Conservation (phyloP, 1,139 yeast species). For the Geotrichum bryndzae region DNA sequence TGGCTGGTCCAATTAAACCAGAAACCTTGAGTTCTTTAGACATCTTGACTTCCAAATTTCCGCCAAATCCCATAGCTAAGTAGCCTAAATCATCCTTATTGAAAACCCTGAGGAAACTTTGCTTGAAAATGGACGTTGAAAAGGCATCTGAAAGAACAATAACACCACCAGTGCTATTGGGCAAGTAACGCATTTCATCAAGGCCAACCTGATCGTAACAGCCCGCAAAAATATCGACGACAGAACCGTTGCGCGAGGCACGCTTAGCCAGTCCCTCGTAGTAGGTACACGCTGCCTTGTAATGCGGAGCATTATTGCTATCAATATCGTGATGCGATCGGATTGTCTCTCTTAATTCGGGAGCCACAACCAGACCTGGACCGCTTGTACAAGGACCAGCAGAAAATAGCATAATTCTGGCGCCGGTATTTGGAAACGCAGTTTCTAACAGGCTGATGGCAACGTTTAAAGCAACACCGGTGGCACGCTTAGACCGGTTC, state of each 20-base stretch:
- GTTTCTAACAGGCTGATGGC: constrained; percentile 50
- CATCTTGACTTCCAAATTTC: constrained; percentile 74
- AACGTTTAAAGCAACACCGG: constrained; percentile 63
- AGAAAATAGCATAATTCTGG: constrained; percentile 53
- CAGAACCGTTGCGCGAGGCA: constrained; percentile 71
- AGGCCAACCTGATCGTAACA: constrained; percentile 98
- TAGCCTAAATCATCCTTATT: constrained; percentile 77
- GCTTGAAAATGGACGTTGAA: constrained; percentile 93
- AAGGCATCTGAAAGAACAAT: constrained; percentile 89
- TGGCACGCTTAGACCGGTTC: constrained; percentile 51
- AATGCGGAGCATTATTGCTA: constrained; percentile 52
- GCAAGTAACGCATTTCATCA: constrained; percentile 87
- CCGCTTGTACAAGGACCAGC: constrained; percentile 89
- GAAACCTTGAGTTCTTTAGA: constrained; percentile 84
- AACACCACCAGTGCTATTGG: constrained; percentile 91
- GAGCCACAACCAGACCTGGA: constrained; percentile 84
- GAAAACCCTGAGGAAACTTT: constrained; percentile 82
- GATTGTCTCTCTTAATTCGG: constrained; percentile 82
- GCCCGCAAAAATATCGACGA: constrained; percentile 92
- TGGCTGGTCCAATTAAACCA: constrained; percentile 92
- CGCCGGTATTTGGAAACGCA: constrained; percentile 47
- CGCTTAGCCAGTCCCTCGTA: constrained; percentile 75
- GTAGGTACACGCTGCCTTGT: constrained; percentile 81
- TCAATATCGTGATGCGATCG: constrained; percentile 94
- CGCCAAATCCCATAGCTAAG: constrained; percentile 60